Conservation (phyloP, 2,329 filamentous ascomycete species). For the Pyrenophora tritici-repentis region DNA sequence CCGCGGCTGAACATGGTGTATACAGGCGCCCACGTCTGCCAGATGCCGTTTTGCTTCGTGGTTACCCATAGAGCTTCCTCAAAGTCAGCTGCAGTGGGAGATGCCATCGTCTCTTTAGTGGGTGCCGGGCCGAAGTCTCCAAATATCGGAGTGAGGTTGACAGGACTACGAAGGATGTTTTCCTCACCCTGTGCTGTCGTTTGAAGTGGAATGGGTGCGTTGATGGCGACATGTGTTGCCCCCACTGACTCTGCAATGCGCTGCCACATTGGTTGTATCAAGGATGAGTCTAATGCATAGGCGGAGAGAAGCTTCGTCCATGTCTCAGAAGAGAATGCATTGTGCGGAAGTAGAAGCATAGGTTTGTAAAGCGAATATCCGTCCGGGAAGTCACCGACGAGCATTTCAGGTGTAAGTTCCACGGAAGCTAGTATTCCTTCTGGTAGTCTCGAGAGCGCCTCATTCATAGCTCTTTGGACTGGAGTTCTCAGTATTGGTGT, state of each 20-base stretch:
- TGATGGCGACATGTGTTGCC: conserved; percentile 63
- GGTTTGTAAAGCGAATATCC: conserved; percentile 62
- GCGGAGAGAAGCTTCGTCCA: conserved; percentile 44
- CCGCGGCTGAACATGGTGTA: conserved; percentile 96
- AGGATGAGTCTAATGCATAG: conserved; percentile 26
- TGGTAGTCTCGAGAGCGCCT: conserved; percentile 22
- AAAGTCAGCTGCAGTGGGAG: conserved; percentile 60
- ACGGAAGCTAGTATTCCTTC: conserved; percentile 15
- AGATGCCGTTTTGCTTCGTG: conserved; percentile 74
- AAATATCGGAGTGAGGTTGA: conserved; percentile 69
- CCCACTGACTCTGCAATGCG: conserved; percentile 47
- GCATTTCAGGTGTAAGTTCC: conserved; percentile 16
- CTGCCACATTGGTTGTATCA: conserved; percentile 32
- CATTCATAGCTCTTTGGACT: conserved; percentile 27
- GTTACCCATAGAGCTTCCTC: conserved; percentile 75
- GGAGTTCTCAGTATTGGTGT: conserved; percentile 19
- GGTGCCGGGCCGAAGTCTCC: conserved; percentile 71
- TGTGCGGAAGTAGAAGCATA: conserved; percentile 61
- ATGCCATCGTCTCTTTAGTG: conserved; percentile 20
- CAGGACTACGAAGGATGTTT: conserved; percentile 76
- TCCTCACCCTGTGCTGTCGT: conserved; percentile 17
- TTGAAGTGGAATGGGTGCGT: conserved; percentile 58
- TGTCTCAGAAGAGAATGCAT: conserved; percentile 47
- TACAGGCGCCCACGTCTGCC: conserved; percentile 83
- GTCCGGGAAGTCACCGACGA: conserved; percentile 38